phyloP scores from a whole-genome alignment of 306 rosid genomes.

The Fragaria vesca region DNA sequence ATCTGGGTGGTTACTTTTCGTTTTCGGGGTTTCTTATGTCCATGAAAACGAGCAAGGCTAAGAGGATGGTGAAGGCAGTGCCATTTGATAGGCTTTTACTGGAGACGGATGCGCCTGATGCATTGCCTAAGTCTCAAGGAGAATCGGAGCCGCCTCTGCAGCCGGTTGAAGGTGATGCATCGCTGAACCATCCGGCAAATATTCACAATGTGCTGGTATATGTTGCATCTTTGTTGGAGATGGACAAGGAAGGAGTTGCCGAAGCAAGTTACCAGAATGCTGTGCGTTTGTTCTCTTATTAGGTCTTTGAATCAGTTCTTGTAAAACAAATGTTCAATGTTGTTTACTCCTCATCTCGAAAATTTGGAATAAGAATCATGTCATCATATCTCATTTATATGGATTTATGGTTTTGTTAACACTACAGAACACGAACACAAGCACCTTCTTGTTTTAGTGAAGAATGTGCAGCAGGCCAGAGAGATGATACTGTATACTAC shows the following conservation, averaged over 20 bases:
- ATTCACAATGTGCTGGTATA: conserved; percentile 51
- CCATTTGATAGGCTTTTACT: conserved; percentile 71
- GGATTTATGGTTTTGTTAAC: not conserved
- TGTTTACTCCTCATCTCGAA: not conserved
- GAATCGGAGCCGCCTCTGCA: conserved; percentile 40
- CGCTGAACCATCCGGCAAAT: conserved; percentile 81
- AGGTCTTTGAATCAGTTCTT: not conserved
- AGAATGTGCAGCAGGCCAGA: not conserved
- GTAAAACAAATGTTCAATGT: not conserved
- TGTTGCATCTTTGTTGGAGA: conserved; percentile 52
- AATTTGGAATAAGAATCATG: not conserved
- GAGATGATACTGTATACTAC: not conserved
- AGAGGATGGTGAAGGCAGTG: conserved; percentile 77
- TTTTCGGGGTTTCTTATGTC: conserved; percentile 90
- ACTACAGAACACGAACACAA: not conserved
- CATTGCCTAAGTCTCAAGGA: conserved; percentile 47
- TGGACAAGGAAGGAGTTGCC: conserved; percentile 46
- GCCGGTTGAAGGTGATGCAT: conserved; percentile 64
- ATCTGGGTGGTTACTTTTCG: conserved; percentile 85
- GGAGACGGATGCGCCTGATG: conserved; percentile 99
- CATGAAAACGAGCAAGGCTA: conserved; percentile 66
- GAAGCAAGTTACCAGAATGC: conserved; percentile 45
- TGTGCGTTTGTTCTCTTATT: conserved; percentile 36
- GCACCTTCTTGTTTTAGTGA: not conserved
- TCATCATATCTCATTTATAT: not conserved